Conservation (phyloP, 2,329 filamentous ascomycete genomes). For the Ceratocystiopsis brevicomis region DNA sequence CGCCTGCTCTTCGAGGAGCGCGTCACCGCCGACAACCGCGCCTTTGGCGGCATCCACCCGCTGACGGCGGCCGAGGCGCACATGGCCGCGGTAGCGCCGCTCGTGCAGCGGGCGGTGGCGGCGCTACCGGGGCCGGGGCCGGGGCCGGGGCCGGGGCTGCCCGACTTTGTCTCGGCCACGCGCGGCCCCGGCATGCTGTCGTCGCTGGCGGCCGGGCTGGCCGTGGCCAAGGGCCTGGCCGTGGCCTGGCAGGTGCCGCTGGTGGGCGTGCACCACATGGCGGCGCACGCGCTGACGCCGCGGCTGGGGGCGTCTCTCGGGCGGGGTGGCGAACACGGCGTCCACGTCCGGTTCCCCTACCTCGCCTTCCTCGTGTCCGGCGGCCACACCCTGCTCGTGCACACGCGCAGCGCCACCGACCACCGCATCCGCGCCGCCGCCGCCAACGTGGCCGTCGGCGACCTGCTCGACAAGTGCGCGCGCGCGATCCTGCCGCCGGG, state of each 20-base stretch:
- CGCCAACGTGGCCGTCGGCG: slow-evolving; percentile 70
- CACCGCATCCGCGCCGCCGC: slow-evolving; percentile 59
- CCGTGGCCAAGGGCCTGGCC: slow-evolving; percentile 72
- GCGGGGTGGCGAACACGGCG: neutral
- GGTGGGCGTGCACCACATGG: slow-evolving; percentile 88
- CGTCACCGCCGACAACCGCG: slow-evolving; percentile 59
- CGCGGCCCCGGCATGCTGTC: slow-evolving; percentile 76
- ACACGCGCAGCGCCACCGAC: slow-evolving; percentile 45
- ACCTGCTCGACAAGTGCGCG: slow-evolving; percentile 75
- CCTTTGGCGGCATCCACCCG: slow-evolving; percentile 64
- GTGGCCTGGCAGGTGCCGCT: slow-evolving; percentile 69
- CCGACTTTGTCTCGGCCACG: slow-evolving; percentile 73
- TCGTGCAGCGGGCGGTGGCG: slow-evolving; percentile 46
- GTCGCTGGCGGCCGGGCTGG: slow-evolving; percentile 59
- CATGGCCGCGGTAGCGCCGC: slow-evolving; percentile 44
- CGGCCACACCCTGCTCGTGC: slow-evolving; percentile 74
- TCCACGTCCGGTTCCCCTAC: slow-evolving; percentile 53
- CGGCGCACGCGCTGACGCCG: slow-evolving; percentile 82
- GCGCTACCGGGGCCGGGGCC: slow-evolving; percentile 23
- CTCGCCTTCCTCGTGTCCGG: slow-evolving; percentile 78
- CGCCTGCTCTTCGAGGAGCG: slow-evolving; percentile 62
- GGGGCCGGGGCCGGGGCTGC: too few relatives aligned
- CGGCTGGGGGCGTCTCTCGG: slow-evolving; percentile 45
- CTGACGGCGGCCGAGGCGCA: slow-evolving; percentile 58
- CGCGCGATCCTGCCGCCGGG: slow-evolving; percentile 50